phyloP scores from a whole-genome alignment of 1,284 basidiomycete genomes.

The Malassezia pachydermatis region DNA sequence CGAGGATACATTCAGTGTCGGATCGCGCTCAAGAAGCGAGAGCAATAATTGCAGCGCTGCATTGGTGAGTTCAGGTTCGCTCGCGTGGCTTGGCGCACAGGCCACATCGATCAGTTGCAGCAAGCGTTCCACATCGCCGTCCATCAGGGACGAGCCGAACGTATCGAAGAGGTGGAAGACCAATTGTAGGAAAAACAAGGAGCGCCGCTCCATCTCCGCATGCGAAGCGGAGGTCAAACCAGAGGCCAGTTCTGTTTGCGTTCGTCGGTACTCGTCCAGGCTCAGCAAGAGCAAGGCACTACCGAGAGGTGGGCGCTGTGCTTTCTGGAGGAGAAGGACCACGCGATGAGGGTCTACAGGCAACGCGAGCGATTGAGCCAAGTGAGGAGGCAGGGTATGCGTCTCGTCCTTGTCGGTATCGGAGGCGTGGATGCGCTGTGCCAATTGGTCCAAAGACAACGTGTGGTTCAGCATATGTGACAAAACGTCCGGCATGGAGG shows the following conservation, averaged over 20 bases:
- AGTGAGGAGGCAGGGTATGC: neutral
- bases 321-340: slow-evolving; percentile 18
- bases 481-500: neutral
- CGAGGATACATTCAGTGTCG: slow-evolving; percentile 20
- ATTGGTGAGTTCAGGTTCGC: slow-evolving; percentile 27
- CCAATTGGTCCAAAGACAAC: neutral
- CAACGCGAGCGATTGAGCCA: slow-evolving; percentile 22
- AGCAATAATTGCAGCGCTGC: slow-evolving; percentile 38
- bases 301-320: slow-evolving; percentile 24
- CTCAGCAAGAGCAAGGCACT: slow-evolving; percentile 17
- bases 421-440: neutral
- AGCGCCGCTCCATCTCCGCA: slow-evolving; percentile 14
- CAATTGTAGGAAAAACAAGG: slow-evolving; percentile 33
- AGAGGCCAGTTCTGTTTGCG: slow-evolving; percentile 14
- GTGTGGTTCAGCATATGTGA: neutral
- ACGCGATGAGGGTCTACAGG: slow-evolving; percentile 26
- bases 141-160: slow-evolving; percentile 32
- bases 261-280: slow-evolving; percentile 27
- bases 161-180: slow-evolving; percentile 36
- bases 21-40: slow-evolving; percentile 32
- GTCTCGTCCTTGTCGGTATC: neutral
- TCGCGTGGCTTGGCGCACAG: slow-evolving; percentile 15
- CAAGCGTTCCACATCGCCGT: slow-evolving; percentile 27
- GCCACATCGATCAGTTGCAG: slow-evolving; percentile 39
- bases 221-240: neutral